phyloP scores from a whole-genome alignment of 2,329 filamentous ascomycete species.

The Arthrocladium fulminans region DNA sequence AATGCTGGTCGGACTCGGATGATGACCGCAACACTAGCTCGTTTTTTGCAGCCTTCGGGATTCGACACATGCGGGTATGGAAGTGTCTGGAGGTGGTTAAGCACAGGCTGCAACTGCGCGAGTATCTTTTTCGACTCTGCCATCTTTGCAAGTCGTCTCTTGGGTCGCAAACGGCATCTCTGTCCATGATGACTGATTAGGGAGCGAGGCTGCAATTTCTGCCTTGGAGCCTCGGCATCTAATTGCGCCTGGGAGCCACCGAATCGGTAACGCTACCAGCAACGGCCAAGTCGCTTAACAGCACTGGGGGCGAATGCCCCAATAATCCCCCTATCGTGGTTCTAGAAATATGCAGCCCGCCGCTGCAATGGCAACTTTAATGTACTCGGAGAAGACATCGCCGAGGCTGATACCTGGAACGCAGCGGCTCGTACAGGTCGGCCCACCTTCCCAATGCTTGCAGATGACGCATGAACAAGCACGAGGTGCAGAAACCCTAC shows the following conservation, averaged over 20 bases:
- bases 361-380: too few relatives aligned
- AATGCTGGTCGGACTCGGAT: conserved; percentile 54
- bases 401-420: too few relatives aligned
- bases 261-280: too few relatives aligned
- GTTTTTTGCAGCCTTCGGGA: conserved; percentile 43
- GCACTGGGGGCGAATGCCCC: too few relatives aligned
- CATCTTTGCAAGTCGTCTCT: neutral
- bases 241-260: too few relatives aligned
- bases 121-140: conserved; percentile 20
- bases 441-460: neutral
- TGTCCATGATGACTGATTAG: neutral
- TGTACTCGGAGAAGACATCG: too few relatives aligned
- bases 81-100: conserved; percentile 18
- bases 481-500: neutral
- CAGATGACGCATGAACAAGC: neutral
- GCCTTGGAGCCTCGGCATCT: too few relatives aligned
- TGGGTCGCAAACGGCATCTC: neutral
- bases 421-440: too few relatives aligned
- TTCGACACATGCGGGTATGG: conserved; percentile 38
- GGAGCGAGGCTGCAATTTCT: neutral
- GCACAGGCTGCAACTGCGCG: conserved; percentile 15
- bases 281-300: too few relatives aligned
- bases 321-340: too few relatives aligned
- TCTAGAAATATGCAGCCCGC: too few relatives aligned
- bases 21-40: conserved; percentile 58